These are phyloP conservation scores for Trametes meyenii DNA, from an alignment of 768 basidiomycete genomes.

Conservation along the genomic window DNA sequence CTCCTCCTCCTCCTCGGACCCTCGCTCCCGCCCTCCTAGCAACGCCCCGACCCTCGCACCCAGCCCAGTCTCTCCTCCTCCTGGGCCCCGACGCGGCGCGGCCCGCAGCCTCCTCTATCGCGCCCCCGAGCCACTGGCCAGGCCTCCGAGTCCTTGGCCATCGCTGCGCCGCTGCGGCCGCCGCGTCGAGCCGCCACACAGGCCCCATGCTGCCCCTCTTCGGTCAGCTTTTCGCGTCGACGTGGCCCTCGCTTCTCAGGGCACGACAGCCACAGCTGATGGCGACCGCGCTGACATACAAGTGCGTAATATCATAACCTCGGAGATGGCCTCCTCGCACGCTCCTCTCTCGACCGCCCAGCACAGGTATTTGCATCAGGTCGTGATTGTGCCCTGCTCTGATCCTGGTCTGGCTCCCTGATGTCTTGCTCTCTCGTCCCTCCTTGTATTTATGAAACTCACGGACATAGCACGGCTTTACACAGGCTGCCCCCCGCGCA, in stretches of 20 bases:
- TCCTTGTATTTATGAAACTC: neutral
- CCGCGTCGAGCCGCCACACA: neutral
- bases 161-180: neutral
- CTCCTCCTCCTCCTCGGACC: neutral
- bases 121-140: too few species aligned
- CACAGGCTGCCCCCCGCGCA: neutral
- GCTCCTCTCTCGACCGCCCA: neutral
- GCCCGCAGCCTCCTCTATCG: neutral
- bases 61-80: neutral
- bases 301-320: neutral
- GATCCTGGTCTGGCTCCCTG: constrained; percentile 4
- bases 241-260: neutral
- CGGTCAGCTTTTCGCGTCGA: neutral
- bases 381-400: constrained; percentile 9
- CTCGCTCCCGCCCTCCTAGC: constrained; percentile 1
- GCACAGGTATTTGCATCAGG: constrained; percentile 8
- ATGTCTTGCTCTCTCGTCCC: neutral
- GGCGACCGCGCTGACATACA: neutral
- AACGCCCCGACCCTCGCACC: constrained; percentile 16
- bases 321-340: too few species aligned
- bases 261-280: neutral
- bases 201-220: too few species aligned
- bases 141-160: neutral
- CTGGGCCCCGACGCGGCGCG: constrained; percentile 15
- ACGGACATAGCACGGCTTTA: constrained; percentile 3